A percentile compares a stretch with the other conserved stretches of the same genome.
Evolutionary conservation across 305 asterid genomes (phyloP).

Genomic region (Fraxinus dipetala): DNA sequence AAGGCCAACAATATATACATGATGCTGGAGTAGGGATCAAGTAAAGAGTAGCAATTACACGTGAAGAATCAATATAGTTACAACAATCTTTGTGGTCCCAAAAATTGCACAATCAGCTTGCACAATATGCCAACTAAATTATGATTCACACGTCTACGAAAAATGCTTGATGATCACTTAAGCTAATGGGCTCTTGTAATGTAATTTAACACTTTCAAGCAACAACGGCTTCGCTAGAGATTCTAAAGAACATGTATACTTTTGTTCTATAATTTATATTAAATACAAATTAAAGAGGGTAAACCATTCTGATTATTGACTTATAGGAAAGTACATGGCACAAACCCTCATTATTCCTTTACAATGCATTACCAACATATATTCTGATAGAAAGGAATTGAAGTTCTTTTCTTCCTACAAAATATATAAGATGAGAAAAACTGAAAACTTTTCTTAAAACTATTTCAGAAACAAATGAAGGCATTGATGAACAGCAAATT

Average conservation of each 20-base stretch:
- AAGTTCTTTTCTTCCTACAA: slow-evolving; percentile 68
- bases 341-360: slow-evolving; percentile 78
- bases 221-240: slow-evolving; percentile 76
- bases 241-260: slow-evolving; percentile 44
- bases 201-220: slow-evolving; percentile 38
- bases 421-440: slow-evolving; percentile 26
- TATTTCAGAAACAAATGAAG: neutral
- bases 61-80: no score
- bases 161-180: no score
- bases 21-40: no score
- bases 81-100: no score
- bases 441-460: neutral
- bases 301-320: slow-evolving; percentile 23
- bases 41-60: no score
- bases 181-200: no score
- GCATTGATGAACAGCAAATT: neutral
- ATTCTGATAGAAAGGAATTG: slow-evolving; percentile 55
- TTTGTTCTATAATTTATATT: slow-evolving; percentile 10
- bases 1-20: no score
- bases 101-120: no score
- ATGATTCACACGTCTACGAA: no score
- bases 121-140: no score
- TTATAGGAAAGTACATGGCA: slow-evolving; percentile 83
- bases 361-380: slow-evolving; percentile 62
- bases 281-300: slow-evolving; percentile 12